Conservation (phyloP, 352 stramenopile species). For the Phytopythium oedochilum region DNA sequence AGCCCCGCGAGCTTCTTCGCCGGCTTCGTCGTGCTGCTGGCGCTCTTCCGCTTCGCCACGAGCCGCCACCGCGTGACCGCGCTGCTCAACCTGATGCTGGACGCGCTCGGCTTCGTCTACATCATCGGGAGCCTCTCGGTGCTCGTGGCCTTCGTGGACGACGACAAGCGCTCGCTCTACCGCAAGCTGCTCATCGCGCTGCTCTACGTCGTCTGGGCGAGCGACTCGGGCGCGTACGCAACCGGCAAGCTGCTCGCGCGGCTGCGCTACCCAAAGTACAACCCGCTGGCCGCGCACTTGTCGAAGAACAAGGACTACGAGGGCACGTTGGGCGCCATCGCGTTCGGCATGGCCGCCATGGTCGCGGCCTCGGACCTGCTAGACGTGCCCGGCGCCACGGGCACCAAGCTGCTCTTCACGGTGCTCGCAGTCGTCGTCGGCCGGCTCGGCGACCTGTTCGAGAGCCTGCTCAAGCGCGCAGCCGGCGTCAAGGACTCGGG, state of each 20-base stretch:
- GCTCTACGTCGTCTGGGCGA: conserved; percentile 67
- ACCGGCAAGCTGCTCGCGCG: conserved; percentile 82
- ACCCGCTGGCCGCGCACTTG: conserved; percentile 79
- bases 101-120: conserved; percentile 64
- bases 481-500: conserved; percentile 95
- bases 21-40: conserved; percentile 26
- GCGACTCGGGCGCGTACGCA: conserved; percentile 93
- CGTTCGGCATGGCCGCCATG: conserved; percentile 85
- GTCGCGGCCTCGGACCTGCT: conserved; percentile 72
- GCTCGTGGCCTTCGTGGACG: conserved; percentile 61
- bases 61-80: conserved; percentile 28
- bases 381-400: conserved; percentile 60
- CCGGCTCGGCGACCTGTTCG: conserved; percentile 93
- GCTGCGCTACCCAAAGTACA: conserved; percentile 79
- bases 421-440: conserved; percentile 91
- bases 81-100: conserved; percentile 31
- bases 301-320: conserved; percentile 97
- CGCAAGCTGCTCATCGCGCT: conserved; percentile 30
- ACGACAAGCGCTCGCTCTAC: conserved; percentile 19
- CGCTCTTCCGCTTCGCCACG: conserved; percentile 42
- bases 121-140: conserved; percentile 69
- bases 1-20: conserved; percentile 31
- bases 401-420: conserved; percentile 81
- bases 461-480: conserved; percentile 94
- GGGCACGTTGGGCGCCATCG: conserved; percentile 84